Base-by-base conservation (phyloP, 2,329 filamentous ascomycete genomes). In the Aspergillus phoenicis region DNA sequence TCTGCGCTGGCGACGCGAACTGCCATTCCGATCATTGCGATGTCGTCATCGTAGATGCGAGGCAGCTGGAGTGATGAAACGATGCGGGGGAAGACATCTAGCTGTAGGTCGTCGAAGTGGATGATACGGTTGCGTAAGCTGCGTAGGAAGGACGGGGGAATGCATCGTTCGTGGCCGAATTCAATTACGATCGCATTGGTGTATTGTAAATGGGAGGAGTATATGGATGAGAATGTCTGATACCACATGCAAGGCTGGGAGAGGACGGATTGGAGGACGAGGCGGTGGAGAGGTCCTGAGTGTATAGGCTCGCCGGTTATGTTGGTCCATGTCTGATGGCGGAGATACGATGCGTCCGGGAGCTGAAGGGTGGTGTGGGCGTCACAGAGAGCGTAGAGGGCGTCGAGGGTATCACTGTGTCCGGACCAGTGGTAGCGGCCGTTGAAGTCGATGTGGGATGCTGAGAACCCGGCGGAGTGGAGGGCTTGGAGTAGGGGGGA, bases 21-120 rank as follows among this genome's bases (percentile, higher is more conserved):
- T 2, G 73, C 65, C 73, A 76, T 76, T 2, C 75, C 74, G 7
- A 77, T 62, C 13, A 77, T 64, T 1, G 75, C 75, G 11, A 77
- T 73, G 28, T 68, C 70, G 36, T 68, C 53, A 6, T 66, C 63
- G 5, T 62, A 61, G 3, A 41, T 36, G 4, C 22, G 41, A 7
- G 62, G 57, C 1, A 36, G 55, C 2, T 17, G 8, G 1, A 26
- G n/a, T 8, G 59, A 26, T 10, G 52, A 57, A 6, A 52, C 39
- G 6, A 59, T 48, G 3, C 62, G 60, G 0, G 57, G 59, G 3
- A 20, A 20, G 5, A 43, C 8, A 24, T 60, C 54, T 2, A 67
- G 22, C 17, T 62, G 43, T 1, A 66, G 33, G 38, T 66, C 64
- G 2, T 58, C 57, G 17, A 63, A 67, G 54, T 66, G 64, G 5